phyloP scores from a whole-genome alignment of 805 yeast species.

The Phaffomyces opuntiae region DNA sequence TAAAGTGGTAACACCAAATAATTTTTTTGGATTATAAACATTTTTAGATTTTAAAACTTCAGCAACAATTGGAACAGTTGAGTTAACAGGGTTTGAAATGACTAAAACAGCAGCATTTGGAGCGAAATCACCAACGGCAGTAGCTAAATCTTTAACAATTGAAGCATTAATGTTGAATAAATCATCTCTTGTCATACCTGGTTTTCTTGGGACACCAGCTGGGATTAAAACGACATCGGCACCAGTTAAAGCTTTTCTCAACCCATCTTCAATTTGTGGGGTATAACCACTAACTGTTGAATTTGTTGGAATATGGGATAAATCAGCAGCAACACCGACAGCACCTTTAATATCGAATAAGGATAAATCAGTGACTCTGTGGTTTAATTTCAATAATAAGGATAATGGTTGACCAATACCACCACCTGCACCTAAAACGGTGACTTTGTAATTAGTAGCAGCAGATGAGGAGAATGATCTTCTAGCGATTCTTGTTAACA shows the following conservation, averaged over 20 bases:
- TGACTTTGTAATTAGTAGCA: constrained; percentile 64
- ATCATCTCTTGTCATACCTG: constrained; percentile 92
- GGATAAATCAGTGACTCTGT: constrained; percentile 78
- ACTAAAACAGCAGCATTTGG: constrained; percentile 74
- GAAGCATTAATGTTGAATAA: constrained; percentile 78
- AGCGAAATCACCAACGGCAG: constrained; percentile 62
- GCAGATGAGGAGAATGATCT: constrained; percentile 66
- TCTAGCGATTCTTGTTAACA: constrained; percentile 51
- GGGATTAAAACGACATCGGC: constrained; percentile 51
- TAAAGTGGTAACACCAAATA: constrained; percentile 85
- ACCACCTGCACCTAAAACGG: constrained; percentile 82
- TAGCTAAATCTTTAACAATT: constrained; percentile 67
- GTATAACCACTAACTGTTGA: constrained; percentile 83
- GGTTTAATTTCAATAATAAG: constrained; percentile 77
- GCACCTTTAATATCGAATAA: constrained; percentile 88
- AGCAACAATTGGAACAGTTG: constrained; percentile 85
- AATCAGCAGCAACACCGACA: constrained; percentile 95
- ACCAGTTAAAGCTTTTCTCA: constrained; percentile 26
- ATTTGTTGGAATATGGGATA: constrained; percentile 90
- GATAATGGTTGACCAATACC: constrained; percentile 94
- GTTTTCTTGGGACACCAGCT: constrained; percentile 91
- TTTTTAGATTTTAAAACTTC: constrained; percentile 65
- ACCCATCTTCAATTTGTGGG: constrained; percentile 63
- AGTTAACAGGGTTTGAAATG: constrained; percentile 91
- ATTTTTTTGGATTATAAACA: constrained; percentile 60